Evolutionary conservation across 2,329 filamentous ascomycete genomes (phyloP), one percentile per base, ranked within the genome.

Genomic region (Cercospora zeae-maydis): DNA sequence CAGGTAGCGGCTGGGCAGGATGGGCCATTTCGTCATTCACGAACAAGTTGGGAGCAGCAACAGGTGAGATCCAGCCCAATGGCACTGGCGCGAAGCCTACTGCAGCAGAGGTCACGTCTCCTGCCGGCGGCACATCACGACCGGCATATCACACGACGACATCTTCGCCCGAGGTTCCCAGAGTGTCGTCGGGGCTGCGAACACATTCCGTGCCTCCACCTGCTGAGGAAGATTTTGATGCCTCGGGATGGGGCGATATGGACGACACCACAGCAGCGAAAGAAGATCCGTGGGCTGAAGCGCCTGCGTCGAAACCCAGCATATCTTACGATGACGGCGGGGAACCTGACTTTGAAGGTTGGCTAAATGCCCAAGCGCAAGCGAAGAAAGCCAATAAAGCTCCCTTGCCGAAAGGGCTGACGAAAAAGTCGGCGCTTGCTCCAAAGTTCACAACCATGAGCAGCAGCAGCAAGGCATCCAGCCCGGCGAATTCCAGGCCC

Each of bases 21-120:
- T 99, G 95, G 95, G 95, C 95, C 1, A 97, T 99, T 59, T 98
- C 95, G 0, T 97, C 92, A 1, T 99, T 99, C 74, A 98, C 95
- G 1, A 98, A 98, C 77, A 97, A 96, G 72, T 76, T 98, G 11
- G 88, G 91, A 1, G 79, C 90, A 0, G 92, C 92, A 0, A 89
- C 89, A 8, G 95, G 95, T 16, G 90, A 97, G 62, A 99, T 99
- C 66, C 83, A 93, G 73, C 79, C 86, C 11, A 74, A 82, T 16
- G 77, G 81, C 58, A 82, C 82, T 64, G 79, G 58, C 33, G 57
- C 61, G 45, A 47, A 56, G 16, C 58, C 67, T 14, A 55, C 62
- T 21, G 51, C 63, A 24, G 63, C 59, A 31, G 56, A 61, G 19
- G 76, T 82, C 34, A 78, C 80, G 8, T 84, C 82, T 19, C 78